phyloP scores from a whole-genome alignment of 495 filamentous ascomycete species.

The Penicillium cinerascens region DNA sequence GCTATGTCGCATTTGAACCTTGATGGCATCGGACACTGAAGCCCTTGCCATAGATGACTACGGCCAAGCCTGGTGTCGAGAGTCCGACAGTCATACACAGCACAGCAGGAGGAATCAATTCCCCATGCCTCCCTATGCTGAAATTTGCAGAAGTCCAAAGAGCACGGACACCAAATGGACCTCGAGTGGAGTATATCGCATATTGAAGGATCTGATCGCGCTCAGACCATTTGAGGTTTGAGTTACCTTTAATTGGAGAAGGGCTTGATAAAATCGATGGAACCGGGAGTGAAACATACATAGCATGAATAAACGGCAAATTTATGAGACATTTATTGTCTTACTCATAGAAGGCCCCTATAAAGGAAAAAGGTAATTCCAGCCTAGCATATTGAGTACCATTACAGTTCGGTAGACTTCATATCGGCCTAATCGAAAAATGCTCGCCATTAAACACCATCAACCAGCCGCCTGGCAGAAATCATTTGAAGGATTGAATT shows the following conservation, averaged over 20 bases:
- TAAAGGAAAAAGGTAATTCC: not conserved
- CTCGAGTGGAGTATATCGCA: not conserved
- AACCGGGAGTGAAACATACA: slow-evolving; percentile 5
- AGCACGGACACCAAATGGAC: not conserved
- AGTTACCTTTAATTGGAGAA: not conserved
- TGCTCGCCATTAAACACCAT: not conserved
- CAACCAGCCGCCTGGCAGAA: not conserved
- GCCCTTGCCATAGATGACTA: not conserved
- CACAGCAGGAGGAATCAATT: slow-evolving; percentile 5
- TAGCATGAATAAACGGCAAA: not conserved
- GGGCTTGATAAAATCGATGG: not conserved
- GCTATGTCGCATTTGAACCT: slow-evolving; percentile 12
- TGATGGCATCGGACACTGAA: not conserved
- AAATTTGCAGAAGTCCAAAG: not conserved
- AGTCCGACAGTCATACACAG: slow-evolving; percentile 5
- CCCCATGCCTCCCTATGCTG: too few species aligned
- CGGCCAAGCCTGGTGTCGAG: not conserved
- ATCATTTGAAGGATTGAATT: not conserved
- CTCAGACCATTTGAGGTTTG: slow-evolving; percentile 7
- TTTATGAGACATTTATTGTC: not conserved
- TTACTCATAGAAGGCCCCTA: not conserved
- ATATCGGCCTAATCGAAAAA: not conserved
- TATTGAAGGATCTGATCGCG: slow-evolving; percentile 11
- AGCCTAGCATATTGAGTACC: not conserved
- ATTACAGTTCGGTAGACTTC: not conserved